Evolutionary conservation across 2,329 filamentous ascomycete genomes (phyloP).

Genomic region (Ascochyta viciae-villosae): DNA sequence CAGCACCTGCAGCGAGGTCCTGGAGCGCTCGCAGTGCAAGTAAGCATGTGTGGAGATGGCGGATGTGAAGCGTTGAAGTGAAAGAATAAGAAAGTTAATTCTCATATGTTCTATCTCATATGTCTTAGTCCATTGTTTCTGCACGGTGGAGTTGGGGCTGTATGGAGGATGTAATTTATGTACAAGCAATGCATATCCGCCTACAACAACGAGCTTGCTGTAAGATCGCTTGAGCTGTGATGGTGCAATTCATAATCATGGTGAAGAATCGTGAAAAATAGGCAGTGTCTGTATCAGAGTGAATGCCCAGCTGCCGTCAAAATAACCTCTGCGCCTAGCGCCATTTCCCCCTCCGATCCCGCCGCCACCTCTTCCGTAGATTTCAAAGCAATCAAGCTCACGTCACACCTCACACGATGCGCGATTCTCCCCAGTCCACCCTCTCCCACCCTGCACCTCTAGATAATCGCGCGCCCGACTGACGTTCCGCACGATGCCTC

Average conservation of each 20-base stretch:
- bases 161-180: constrained; percentile 23
- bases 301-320: not conserved
- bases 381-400: constrained; percentile 41
- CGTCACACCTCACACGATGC: constrained; percentile 23
- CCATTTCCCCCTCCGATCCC: constrained; percentile 29
- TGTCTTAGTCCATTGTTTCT: constrained; percentile 6
- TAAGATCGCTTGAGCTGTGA: not conserved
- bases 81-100: not conserved
- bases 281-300: not conserved
- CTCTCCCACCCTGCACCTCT: not conserved
- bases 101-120: constrained; percentile 7
- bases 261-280: not conserved
- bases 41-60: constrained; percentile 5
- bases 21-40: constrained; percentile 29
- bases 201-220: not conserved
- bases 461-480: constrained; percentile 27
- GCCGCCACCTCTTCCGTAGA: constrained; percentile 35
- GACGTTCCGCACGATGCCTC: constrained; percentile 63
- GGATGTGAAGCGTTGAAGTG: not conserved
- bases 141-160: constrained; percentile 22
- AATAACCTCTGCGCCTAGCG: constrained; percentile 9
- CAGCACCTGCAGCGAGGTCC: constrained; percentile 30
- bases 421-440: not conserved
- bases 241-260: not conserved
- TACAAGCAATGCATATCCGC: constrained; percentile 20